A percentile compares a stretch with the other conserved stretches of the same genome.
phyloP scores from a whole-genome alignment of 148 eudicot species.

The Spergularia bocconei region DNA sequence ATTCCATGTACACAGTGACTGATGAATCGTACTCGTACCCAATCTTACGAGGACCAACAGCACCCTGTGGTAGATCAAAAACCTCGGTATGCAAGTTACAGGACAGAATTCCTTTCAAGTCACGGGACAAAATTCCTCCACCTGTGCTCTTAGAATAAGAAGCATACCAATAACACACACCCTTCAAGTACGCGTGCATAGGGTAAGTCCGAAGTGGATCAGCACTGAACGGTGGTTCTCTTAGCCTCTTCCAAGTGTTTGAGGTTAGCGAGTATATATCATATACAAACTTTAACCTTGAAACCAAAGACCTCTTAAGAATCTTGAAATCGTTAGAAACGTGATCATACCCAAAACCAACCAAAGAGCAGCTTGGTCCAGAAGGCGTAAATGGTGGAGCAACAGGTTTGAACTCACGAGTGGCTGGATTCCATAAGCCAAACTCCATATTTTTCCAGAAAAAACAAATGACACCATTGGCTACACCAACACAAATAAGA shows the following conservation, averaged over 20 bases:
- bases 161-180: slow-evolving; percentile 11
- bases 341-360: slow-evolving; percentile 7
- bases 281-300: no score
- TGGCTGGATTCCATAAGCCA: slow-evolving; percentile 26
- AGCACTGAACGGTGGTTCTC: not conserved
- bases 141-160: not conserved
- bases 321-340: slow-evolving; percentile 23
- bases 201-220: not conserved
- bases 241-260: slow-evolving; percentile 22
- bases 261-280: slow-evolving; percentile 17
- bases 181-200: slow-evolving; percentile 1
- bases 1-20: slow-evolving; percentile 1
- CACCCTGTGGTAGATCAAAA: slow-evolving; percentile 12
- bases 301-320: not conserved
- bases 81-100: slow-evolving; percentile 16
- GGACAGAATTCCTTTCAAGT: not conserved
- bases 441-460: not conserved
- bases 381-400: not conserved
- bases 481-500: not conserved
- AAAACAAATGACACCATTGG: slow-evolving; percentile 13
- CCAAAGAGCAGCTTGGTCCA: not conserved
- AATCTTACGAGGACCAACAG: not conserved
- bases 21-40: not conserved
- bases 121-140: not conserved
- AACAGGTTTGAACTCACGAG: slow-evolving; percentile 15